Conservation (phyloP, 1,284 basidiomycete genomes). For the Malassezia pachydermatis region DNA sequence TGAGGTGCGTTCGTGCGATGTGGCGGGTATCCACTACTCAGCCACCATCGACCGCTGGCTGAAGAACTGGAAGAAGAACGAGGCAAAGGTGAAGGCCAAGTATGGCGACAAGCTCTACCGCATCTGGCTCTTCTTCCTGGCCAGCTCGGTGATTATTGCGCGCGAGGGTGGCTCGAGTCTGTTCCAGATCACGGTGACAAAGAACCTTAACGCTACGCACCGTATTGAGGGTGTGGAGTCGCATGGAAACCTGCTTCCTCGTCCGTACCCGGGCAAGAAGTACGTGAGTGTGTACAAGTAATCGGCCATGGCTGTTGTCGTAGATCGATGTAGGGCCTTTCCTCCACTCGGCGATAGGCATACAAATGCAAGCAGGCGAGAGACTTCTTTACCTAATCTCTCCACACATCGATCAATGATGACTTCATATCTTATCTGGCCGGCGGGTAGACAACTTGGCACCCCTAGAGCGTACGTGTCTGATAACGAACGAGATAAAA, state of each 20-base stretch:
- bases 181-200: constrained; percentile 72
- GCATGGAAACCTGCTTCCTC: constrained; percentile 39
- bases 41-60: constrained; percentile 65
- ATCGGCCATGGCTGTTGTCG: not conserved
- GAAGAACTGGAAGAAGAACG: constrained; percentile 51
- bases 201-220: constrained; percentile 72
- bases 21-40: constrained; percentile 67
- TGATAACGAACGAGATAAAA: no score
- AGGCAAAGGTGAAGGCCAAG: constrained; percentile 72
- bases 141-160: constrained; percentile 38
- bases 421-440: no score
- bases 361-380: no score
- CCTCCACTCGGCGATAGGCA: not conserved
- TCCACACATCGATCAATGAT: no score
- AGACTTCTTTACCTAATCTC: no score
- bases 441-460: no score
- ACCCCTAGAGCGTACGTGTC: not conserved
- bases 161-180: constrained; percentile 46
- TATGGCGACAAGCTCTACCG: constrained; percentile 67
- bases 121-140: constrained; percentile 47
- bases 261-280: constrained; percentile 26
- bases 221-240: constrained; percentile 54
- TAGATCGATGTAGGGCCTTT: no score
- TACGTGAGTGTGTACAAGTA: constrained; percentile 34
- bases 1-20: constrained; percentile 91